Conservation (phyloP, 78 protist genomes). For the Emiliania huxleyi region DNA sequence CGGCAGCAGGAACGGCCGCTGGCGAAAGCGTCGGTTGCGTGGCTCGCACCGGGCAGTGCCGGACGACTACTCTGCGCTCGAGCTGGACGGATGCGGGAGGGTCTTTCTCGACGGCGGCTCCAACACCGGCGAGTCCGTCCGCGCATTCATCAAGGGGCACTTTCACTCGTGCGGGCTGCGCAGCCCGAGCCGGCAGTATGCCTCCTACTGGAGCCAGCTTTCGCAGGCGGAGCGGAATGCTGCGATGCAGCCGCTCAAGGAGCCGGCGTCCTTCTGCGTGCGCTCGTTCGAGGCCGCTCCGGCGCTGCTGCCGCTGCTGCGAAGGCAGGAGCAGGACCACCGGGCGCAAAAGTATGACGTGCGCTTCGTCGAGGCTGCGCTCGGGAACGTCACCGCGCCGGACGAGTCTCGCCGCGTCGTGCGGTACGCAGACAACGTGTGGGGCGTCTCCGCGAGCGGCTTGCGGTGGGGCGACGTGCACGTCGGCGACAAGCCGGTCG, state of each 20-base stretch:
- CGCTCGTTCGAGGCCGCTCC: neutral
- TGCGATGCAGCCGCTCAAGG: neutral
- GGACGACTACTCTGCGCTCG: too few species aligned
- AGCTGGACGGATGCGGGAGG: neutral
- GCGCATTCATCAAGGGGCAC: neutral
- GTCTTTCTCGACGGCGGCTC: neutral
- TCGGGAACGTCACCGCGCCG: neutral
- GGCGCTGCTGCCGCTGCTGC: neutral
- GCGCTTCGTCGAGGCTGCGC: slow-evolving; percentile 1
- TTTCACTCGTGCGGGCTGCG: neutral
- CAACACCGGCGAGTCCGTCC: neutral
- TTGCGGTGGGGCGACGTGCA: neutral
- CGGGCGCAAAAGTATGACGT: neutral
- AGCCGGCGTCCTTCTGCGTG: neutral
- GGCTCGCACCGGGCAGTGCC: too few species aligned
- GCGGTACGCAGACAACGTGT: neutral
- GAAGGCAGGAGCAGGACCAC: neutral
- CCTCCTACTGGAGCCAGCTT: neutral
- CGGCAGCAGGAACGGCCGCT: neutral
- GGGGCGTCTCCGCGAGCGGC: neutral
- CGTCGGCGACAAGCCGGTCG: neutral
- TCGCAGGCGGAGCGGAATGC: neutral
- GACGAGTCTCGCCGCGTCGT: neutral
- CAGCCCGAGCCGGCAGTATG: neutral
- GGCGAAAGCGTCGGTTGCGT: too few species aligned